Base-by-base conservation (phyloP, 768 basidiomycete species). In the Lactifluus subvellereus region DNA sequence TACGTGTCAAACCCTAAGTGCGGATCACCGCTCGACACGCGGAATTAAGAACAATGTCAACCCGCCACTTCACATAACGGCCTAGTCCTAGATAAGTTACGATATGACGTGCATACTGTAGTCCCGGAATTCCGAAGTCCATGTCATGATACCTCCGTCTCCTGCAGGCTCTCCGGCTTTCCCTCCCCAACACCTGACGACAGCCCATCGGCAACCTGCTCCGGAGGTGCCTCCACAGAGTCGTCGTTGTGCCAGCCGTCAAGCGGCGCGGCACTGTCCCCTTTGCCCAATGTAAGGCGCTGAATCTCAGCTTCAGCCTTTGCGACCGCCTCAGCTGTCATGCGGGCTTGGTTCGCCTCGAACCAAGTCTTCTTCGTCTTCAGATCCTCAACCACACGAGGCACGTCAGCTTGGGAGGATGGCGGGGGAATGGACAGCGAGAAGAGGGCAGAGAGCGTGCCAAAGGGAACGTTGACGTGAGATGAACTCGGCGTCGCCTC, bases 321-420 rank as follows among this genome's bases (percentile, higher is more conserved):
- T 43, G 85, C 83, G 55, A 94, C 77, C 68, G 91, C 90, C 71
- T 91, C 89, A 5, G 83, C 81, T 2, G 91, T 93, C 66, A 82
- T 83, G 27, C 84, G 84, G 32, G 82, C 83, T 74, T 95, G 94
- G 76, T 98, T 98, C 37, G 91, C 95, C 73, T 89, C 86, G 70
- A 85, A 97, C 94, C 94, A 98, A 27, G 86, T 80, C 78, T 94
- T 94, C 82, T 98, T 99, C 55, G 84, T 91, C 74, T 89, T 89
- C 61, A 99, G 80, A 72, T 97, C 91, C 71, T 91, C 89, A 60
- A 98, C 79, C 52, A 93, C 84, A 57, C 92, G 89, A 58, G 86
- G 82, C 38, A 94, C 81, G 66, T 99, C 95, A 6, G 80, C 77
- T 47, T 80, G 74, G 11, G 87, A 87, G 18, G 84, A 79, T 0